Evolutionary conservation across 345 rosid genomes (phyloP), one percentile per base, ranked within the genome.

Genomic region (Lepidium africanum): DNA sequence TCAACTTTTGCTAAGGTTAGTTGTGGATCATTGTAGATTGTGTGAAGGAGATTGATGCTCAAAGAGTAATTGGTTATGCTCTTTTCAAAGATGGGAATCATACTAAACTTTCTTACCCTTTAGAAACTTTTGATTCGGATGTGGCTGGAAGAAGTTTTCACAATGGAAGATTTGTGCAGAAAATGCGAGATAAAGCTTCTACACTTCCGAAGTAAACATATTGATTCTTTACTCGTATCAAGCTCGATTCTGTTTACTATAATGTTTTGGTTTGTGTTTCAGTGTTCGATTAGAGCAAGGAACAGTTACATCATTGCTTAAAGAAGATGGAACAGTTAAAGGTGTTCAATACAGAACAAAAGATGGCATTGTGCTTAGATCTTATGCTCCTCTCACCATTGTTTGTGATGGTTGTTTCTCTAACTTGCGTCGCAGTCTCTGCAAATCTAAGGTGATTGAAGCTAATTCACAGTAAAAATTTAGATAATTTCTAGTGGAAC

Each of bases 281-380:
- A 90, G 97, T 59, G 87, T 90, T 49, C 71, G 68, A 15, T 9
- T 88, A 54, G 88, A 85, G 64, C 81, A 81, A 82, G 94, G 94
- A 62, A 82, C 80, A 0, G 90, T 85, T 1, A 79, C 72, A 35
- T 81, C 84, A 32, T 71, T 85, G 35, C 23, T 81, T 47, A 80
- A 82, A 64, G 81, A 78, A n/a, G 66, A 82, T 1, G 81, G 86
- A 14, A 75, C 33, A 5, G 12, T 85, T 10, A 81, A 79, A 75
- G 90, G 88, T 1, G 90, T 82, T 32, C 68, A 36, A 6, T 85
- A 84, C 76, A 84, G 71, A 65, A 78, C 70, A 5, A 81, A 72
- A 51, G 78, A 84, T 2, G 53, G 70, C 33, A 54, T 72, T 59
- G 69, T 70, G 45, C 33, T 68, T 33, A 73, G 70, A 12, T 77